Conservation (phyloP, 1,284 basidiomycete species). For the Ceratobasidium sp. region DNA sequence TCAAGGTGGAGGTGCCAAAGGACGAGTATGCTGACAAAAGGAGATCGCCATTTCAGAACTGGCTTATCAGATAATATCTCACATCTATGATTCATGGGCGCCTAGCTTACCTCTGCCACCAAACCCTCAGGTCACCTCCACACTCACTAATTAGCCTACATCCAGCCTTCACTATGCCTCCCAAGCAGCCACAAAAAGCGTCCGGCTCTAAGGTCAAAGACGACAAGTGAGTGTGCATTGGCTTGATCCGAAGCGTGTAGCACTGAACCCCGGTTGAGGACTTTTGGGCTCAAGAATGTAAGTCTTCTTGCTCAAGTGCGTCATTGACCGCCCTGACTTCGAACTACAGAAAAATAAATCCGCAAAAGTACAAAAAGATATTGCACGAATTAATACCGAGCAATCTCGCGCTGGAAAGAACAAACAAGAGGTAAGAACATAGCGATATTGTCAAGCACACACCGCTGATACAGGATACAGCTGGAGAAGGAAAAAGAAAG, state of each 20-base stretch:
- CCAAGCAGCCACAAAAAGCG: constrained; percentile 69
- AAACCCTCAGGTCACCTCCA: neutral
- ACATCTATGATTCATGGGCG: constrained; percentile 20
- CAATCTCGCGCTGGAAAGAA: constrained; percentile 75
- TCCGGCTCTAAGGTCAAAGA: constrained; percentile 73
- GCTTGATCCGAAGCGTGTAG: too few relatives aligned
- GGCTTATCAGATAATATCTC: constrained; percentile 34
- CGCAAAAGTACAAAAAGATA: constrained; percentile 88
- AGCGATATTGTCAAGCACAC: neutral
- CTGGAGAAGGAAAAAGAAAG: constrained; percentile 89
- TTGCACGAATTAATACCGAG: constrained; percentile 82
- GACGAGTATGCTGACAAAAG: constrained; percentile 28
- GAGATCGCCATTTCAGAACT: constrained; percentile 3
- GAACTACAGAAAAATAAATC: constrained; percentile 88
- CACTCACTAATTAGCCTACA: neutral
- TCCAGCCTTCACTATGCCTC: constrained; percentile 64
- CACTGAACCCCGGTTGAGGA: too few relatives aligned
- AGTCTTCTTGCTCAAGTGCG: constrained; percentile 48
- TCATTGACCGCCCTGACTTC: constrained; percentile 40
- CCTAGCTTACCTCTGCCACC: constrained; percentile 14
- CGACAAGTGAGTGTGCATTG: too few relatives aligned
- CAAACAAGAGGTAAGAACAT: constrained; percentile 61
- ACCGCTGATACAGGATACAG: constrained; percentile 38
- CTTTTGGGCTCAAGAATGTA: constrained; percentile 94
- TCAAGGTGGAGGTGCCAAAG: constrained; percentile 3